phyloP scores from a whole-genome alignment of 495 filamentous ascomycete species.

The Neurospora cerealis region DNA sequence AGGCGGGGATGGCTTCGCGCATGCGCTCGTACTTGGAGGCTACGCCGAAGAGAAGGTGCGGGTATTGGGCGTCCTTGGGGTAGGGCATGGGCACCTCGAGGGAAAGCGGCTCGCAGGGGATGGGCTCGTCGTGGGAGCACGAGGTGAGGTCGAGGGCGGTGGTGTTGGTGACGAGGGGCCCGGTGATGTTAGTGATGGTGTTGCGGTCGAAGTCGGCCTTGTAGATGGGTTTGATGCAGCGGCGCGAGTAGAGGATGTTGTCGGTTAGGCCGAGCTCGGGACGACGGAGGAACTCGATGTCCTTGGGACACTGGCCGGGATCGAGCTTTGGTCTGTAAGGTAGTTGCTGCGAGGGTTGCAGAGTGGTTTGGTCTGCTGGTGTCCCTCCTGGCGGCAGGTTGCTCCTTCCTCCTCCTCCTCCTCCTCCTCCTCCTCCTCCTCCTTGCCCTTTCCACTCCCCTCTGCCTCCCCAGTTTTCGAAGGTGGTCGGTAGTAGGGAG shows the following conservation, averaged over 20 bases:
- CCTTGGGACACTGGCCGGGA: conserved; percentile 7
- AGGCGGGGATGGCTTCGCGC: conserved; percentile 43
- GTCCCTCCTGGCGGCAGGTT: background rate
- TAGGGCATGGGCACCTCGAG: conserved; percentile 25
- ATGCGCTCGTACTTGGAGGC: conserved; percentile 48
- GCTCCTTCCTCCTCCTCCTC: background rate
- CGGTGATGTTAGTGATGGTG: conserved; percentile 21
- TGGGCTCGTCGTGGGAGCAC: conserved; percentile 12
- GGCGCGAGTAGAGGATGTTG: conserved; percentile 28
- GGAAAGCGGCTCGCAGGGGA: conserved; percentile 18
- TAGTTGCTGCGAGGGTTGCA: background rate
- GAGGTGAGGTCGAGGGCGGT: conserved; percentile 22
- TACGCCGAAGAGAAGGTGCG: conserved; percentile 43
- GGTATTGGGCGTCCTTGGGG: conserved; percentile 14
- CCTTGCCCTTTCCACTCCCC: background rate
- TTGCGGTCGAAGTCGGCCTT: conserved; percentile 16
- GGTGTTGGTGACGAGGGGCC: conserved; percentile 19
- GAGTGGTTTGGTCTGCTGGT: background rate
- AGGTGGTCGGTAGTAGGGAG: conserved; percentile 2
- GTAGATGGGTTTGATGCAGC: conserved; percentile 24
- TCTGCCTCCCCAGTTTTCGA: background rate
- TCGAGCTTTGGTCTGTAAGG: conserved; percentile 1
- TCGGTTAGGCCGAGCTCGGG: conserved; percentile 22
- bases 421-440: background rate
- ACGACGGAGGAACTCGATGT: conserved; percentile 16